Evolutionary conservation across 257 asterid genomes (phyloP), one percentile per base, ranked within the genome.

Genomic region (Nicotiana obtusifolia): DNA sequence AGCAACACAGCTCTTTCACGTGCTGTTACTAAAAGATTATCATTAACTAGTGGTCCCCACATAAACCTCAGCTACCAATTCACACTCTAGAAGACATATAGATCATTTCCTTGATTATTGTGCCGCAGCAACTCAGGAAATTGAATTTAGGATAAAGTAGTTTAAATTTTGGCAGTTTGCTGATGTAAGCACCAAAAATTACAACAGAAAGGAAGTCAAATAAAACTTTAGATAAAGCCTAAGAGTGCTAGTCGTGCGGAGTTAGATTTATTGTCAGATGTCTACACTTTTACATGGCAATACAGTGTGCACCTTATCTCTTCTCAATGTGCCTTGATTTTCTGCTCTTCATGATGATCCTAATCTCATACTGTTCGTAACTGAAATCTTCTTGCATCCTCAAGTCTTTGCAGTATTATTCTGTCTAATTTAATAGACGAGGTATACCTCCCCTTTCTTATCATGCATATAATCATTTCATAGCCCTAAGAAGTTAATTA

Each of bases 191-290:
- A 35, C 54, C 54, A 67, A 35, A 35, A 67, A 10, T 33, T 67
- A 16, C 76, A 67, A 67, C n/a, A 67, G 76, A 67, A 67, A 67
- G 53, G 76, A 67, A 67, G 17, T 66, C 52, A 66, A 19, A 35
- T 67, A 67, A 10, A 67, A 19, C 52, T 67, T 35, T 19, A 26
- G 53, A 67, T 67, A 35, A 35, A 67, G 76, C 54, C 54, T 35
- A 35, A 19, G 10, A 35, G 76, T 10, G 76, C 76, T 67, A 24
- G n/a, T 67, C 10, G 10, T 67, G 8, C 17, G 76, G 41, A 67
- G 76, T 67, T 35, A 68, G 20, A 68, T 19, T 35, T 68, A 68
- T 28, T 35, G 19, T n/a, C 77, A n/a, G 15, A 41, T 68, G 11
- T 33, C 53, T 67, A 67, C 37, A n/a, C 77, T n/a, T 35, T 37